Evolutionary conservation across 129 eudicot species (phyloP), one percentile per base, ranked within the genome.

Genomic region (Ambrosia artemisiifolia): DNA sequence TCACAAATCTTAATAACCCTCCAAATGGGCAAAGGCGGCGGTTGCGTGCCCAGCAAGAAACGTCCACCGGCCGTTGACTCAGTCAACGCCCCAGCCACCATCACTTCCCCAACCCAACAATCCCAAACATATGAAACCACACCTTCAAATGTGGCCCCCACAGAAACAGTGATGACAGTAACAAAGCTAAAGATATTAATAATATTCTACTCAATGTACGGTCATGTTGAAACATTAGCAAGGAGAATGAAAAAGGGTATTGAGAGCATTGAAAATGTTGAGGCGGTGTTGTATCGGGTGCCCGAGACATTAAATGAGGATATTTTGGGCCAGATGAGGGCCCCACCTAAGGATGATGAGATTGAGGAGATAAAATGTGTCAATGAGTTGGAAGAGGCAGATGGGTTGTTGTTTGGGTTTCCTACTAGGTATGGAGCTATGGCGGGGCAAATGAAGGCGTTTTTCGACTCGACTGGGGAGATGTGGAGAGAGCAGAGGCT

Each of bases 371-470:
- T 93, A 3, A 46, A 78, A 36, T 82, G 90, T 14, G 75, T 80
- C 33, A 71, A 69, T 65, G 92, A 87, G 34, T 56, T 93, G 77
- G 85, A 66, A 28, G 72, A 32, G 0, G 98, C 96, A 0, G 98
- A 89, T 59, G 98, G 96, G 12, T 78, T 93, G 44, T 60, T 93
- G 84, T 93, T 93, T 69, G 98, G 98, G 46, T 93, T 93, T 64
- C 98, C 98, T 65, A 89, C 98, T 42, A 81, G 98, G 82, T 89
- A 85, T 61, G 98, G 98, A 0, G 63, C 84, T 49, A 93, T 93
- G 98, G 98, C 98, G 38, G 96, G 95, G 4, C 98, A 93, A 51
- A 93, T 93, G 98, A 89, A 93, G 95, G 96, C 98, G 24, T 93
- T 93, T 65, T 93, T 93, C 14, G 98, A 93, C 69, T 85, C 90